These are phyloP conservation scores for Alternaria incomplexa DNA, from an alignment of 2,329 filamentous ascomycete genomes.

Conservation along the genomic window DNA sequence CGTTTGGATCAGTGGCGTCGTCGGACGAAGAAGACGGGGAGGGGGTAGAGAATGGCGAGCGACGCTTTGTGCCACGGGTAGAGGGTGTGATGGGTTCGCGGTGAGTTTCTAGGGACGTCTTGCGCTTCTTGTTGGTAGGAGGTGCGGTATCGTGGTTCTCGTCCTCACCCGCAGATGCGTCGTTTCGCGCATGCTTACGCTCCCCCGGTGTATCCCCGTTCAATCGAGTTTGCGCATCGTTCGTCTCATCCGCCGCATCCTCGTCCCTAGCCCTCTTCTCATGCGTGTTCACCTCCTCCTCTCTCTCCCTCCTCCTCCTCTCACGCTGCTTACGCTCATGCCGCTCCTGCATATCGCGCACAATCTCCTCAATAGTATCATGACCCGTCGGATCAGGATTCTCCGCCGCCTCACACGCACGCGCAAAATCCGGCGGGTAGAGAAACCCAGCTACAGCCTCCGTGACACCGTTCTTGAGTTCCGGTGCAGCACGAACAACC, in stretches of 20 bases:
- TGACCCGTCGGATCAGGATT: background rate
- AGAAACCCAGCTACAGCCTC: background rate
- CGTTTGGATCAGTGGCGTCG: too few species aligned
- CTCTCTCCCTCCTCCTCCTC: background rate
- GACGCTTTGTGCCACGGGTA: background rate
- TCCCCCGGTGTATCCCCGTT: too few species aligned
- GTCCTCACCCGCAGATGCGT: too few species aligned
- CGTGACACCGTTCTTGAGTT: background rate
- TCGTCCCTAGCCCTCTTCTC: background rate
- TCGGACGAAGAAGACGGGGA: background rate
- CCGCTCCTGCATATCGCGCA: background rate
- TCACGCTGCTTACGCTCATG: background rate
- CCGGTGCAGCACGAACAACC: background rate
- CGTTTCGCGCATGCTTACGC: background rate
- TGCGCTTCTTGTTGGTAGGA: background rate
- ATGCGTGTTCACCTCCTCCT: background rate
- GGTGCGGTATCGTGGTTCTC: background rate
- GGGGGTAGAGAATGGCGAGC: background rate
- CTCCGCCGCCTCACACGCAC: background rate
- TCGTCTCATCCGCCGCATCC: background rate
- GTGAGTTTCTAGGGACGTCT: background rate
- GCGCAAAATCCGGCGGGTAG: background rate
- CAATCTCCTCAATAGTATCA: background rate
- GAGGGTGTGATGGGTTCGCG: background rate
- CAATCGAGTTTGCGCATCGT: rapidly evolving